A percentile compares a stretch with the other conserved stretches of the same genome.
These are phyloP conservation scores for Blastocystis sp. DNA, from an alignment of 352 stramenopile species.

Conservation along the genomic window DNA sequence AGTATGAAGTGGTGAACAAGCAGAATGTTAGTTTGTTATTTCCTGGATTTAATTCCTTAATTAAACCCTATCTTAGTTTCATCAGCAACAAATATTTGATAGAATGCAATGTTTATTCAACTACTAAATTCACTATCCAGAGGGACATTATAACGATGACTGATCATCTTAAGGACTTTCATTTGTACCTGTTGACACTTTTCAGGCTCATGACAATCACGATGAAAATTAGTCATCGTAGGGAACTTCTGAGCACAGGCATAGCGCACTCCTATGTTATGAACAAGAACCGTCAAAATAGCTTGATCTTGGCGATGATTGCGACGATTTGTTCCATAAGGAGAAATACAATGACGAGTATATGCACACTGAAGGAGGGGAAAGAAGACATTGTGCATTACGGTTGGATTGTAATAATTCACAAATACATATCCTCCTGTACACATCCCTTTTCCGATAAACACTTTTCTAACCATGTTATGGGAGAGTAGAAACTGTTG, in stretches of 20 bases:
- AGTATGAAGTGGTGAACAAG: not conserved
- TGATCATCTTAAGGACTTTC: not conserved
- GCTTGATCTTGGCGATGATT: slow-evolving; percentile 44
- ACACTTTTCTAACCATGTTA: slow-evolving; percentile 22
- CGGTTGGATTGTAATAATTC: slow-evolving; percentile 1
- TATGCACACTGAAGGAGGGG: slow-evolving; percentile 30
- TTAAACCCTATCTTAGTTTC: not conserved
- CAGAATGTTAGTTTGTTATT: not conserved
- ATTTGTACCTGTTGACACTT: not conserved
- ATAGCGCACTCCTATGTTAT: not conserved
- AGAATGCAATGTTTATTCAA: not conserved
- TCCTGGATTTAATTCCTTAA: not conserved
- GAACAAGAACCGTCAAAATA: slow-evolving; percentile 1
- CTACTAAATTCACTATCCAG: not conserved
- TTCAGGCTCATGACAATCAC: not conserved
- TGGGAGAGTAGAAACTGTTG: not conserved
- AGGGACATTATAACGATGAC: too few species aligned
- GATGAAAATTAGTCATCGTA: not conserved
- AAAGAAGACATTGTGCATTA: slow-evolving; percentile 31
- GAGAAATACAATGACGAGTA: slow-evolving; percentile 3
- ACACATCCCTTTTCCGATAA: slow-evolving; percentile 13
- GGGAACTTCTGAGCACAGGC: not conserved
- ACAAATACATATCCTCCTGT: slow-evolving; percentile 34
- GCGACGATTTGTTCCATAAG: not conserved
- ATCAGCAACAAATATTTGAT: not conserved